Base-by-base conservation (phyloP, 176 grass and related monocot genomes). In the Oryza meyeriana region DNA sequence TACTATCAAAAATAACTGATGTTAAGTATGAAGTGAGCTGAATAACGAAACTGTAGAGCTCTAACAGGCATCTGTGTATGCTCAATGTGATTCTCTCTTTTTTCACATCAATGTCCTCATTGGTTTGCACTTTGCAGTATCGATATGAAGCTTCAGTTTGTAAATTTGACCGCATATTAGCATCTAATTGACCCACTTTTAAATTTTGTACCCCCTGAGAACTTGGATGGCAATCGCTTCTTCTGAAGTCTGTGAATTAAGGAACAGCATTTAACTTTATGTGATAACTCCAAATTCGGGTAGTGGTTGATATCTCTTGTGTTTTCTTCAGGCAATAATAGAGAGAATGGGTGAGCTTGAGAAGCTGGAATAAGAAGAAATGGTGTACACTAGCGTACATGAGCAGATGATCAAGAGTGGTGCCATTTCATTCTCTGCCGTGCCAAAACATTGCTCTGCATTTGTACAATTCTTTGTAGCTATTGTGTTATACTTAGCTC, bases 311-410 rank as follows among this genome's bases (percentile, higher is more conserved):
- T 33, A 29, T 45, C n/a, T 27, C 31, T 78, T 68, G n/a, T 40
- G 39, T 73, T 65, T 78, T 77, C 10, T 89, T 72, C 73, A 90
- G 88, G 88, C 88, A 65, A 90, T 90, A 35, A 90, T 90, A 85
- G 88, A 90, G 74, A 86, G 88, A 76, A 90, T 90, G 88, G 88
- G 88, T 16, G 88, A 90, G 61, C 83, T 90, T 65, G 88, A 90
- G 79, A 90, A 90, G 83, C 73, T 90, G 44, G 88, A 90, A 38
- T 90, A 72, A 90, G 72, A 64, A 85, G 70, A 75, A 75, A 31
- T 1, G 27, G 9, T 85, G 71, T 65, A 83, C 28, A 17, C 34
- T 48, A 77, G 50, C 18, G 10, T 66, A 34, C 22, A 18, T 33
- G 16, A 6, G 8, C 55, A 61, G 69, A 47, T 16, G 74, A 66